phyloP scores from a whole-genome alignment of 2,329 filamentous ascomycete species.

The Lecanoromycetidae sp. region DNA sequence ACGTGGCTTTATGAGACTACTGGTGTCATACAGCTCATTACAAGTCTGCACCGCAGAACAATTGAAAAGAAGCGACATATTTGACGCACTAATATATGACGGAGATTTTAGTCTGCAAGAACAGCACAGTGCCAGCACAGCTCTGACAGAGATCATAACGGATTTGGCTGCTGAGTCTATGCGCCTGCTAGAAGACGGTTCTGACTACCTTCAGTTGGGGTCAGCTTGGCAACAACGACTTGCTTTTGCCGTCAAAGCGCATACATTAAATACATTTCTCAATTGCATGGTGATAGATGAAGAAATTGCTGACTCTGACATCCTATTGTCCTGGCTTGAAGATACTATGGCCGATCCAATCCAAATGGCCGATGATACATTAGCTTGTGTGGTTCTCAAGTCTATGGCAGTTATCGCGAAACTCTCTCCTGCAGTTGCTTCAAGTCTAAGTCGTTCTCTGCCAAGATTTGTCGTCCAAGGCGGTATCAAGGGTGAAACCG shows the following conservation, averaged over 20 bases:
- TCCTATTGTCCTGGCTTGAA: conserved; percentile 75
- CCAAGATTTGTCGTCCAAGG: conserved; percentile 82
- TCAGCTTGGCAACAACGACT: conserved; percentile 78
- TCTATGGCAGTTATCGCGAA: conserved; percentile 71
- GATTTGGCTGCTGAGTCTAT: conserved; percentile 71
- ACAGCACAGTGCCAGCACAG: conserved; percentile 23
- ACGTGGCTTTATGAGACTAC: conserved; percentile 72
- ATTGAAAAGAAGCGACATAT: conserved; percentile 50
- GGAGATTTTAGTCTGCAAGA: conserved; percentile 36
- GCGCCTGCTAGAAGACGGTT: conserved; percentile 72
- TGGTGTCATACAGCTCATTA: conserved; percentile 66
- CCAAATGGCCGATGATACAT: conserved; percentile 67
- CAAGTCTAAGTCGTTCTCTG: conserved; percentile 64
- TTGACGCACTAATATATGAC: conserved; percentile 60
- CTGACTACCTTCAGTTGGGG: conserved; percentile 78
- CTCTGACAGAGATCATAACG: conserved; percentile 48
- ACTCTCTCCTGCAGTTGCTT: conserved; percentile 59
- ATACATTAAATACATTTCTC: conserved; percentile 68
- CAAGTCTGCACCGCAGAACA: conserved; percentile 52
- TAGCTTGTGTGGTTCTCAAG: conserved; percentile 69
- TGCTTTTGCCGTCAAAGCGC: conserved; percentile 73
- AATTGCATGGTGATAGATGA: conserved; percentile 77
- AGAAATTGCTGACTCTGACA: conserved; percentile 64
- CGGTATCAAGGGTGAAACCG: conserved; percentile 54
- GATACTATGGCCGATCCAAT: conserved; percentile 63